Percentiles rank a stretch among this genome's conserved stretches.
Evolutionary conservation across 345 rosid species (phyloP).

Genomic region (Erodium maritimum): DNA sequence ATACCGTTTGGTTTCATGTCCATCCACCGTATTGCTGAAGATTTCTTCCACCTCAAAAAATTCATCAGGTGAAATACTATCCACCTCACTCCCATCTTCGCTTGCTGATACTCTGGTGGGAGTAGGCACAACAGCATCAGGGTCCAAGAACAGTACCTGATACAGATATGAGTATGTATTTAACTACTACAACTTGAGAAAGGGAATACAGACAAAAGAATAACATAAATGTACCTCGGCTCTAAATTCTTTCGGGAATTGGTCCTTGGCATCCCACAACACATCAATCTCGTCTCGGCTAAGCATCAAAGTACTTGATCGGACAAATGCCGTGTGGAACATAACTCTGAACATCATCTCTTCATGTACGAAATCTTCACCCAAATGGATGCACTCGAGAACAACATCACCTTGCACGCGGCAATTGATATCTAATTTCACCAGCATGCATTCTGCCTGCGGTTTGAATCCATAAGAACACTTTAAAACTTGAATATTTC

Average conservation of each 20-base stretch:
- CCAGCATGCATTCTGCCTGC: conserved; percentile 77
- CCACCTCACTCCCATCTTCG: conserved; percentile 61
- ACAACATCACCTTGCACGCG: conserved; percentile 92
- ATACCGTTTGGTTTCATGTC: conserved; percentile 47
- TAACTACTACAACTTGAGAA: conserved; percentile 43
- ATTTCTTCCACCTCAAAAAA: conserved; percentile 97
- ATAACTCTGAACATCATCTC: conserved; percentile 75
- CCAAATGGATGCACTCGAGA: conserved; percentile 81
- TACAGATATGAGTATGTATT: conserved; percentile 54
- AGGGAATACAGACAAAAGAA: conserved; percentile 14
- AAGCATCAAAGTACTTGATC: conserved; percentile 57
- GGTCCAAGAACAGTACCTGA: conserved; percentile 87
- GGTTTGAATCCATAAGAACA: conserved; percentile 20
- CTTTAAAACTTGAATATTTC: conserved; percentile 4
- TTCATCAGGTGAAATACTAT: conserved; percentile 76
- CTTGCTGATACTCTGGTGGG: conserved; percentile 28
- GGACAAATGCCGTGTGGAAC: conserved; percentile 92
- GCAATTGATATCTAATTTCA: conserved; percentile 70
- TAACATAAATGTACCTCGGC: conserved; percentile 66
- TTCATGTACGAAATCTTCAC: conserved; percentile 54
- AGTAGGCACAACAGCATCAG: conserved; percentile 53
- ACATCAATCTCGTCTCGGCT: conserved; percentile 73
- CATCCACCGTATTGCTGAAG: conserved; percentile 60
- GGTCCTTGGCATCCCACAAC: conserved; percentile 83
- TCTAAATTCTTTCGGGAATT: conserved; percentile 58